These are phyloP conservation scores for Syzygium malaccense DNA, from an alignment of 441 rosid genomes.

Conservation along the genomic window DNA sequence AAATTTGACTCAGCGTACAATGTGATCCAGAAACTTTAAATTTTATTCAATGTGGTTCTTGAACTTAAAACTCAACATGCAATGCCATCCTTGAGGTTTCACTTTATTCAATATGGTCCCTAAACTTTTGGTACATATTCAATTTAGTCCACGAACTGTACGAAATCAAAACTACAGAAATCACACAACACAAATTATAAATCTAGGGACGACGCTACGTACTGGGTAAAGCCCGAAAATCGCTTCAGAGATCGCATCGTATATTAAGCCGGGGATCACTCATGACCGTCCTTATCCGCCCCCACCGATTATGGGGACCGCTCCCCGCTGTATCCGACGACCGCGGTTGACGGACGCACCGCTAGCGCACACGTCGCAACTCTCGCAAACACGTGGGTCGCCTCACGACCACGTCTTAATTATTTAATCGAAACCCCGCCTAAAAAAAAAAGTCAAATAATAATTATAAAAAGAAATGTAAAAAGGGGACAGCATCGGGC, in stretches of 20 bases:
- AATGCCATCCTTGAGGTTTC: rapidly evolving
- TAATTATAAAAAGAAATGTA: rapidly evolving
- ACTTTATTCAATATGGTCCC: rapidly evolving
- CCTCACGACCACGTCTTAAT: neutral
- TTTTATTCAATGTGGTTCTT: rapidly evolving
- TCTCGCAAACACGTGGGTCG: neutral
- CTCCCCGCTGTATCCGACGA: neutral
- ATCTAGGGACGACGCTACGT: rapidly evolving
- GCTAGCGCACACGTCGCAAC: neutral
- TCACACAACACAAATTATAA: rapidly evolving
- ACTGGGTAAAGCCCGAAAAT: too few species aligned
- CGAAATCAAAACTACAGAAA: rapidly evolving
- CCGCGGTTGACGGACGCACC: neutral
- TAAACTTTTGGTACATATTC: too few species aligned
- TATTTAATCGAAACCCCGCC: neutral
- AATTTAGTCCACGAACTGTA: too few species aligned
- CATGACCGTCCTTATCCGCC: too few species aligned
- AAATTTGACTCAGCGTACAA: rapidly evolving
- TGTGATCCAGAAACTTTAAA: neutral
- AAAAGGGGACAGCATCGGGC: neutral
- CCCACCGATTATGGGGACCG: neutral
- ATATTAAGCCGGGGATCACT: too few species aligned
- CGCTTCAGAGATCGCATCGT: neutral
- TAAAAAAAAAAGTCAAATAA: neutral
- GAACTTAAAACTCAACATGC: neutral